These are phyloP conservation scores for Ogataea pini DNA, from an alignment of 805 yeast species.

Conservation along the genomic window DNA sequence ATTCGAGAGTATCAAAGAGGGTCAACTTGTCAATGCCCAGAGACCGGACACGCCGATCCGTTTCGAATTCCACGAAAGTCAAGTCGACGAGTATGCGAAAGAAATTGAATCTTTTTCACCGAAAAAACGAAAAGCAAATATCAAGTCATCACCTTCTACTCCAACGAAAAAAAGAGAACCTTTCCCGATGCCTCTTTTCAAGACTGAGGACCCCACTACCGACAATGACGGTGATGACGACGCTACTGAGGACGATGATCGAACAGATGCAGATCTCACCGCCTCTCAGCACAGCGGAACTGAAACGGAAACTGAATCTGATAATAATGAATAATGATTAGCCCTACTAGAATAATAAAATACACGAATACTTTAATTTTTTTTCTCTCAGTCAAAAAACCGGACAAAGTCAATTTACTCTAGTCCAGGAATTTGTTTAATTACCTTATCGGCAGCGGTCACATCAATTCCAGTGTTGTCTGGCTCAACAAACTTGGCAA, in stretches of 20 bases:
- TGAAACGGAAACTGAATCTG: slow-evolving; percentile 7
- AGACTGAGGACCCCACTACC: slow-evolving; percentile 5
- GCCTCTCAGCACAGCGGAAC: slow-evolving; percentile 7
- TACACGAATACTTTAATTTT: background rate
- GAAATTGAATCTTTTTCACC: slow-evolving; percentile 24
- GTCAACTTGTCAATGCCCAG: slow-evolving; percentile 14
- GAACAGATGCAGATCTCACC: slow-evolving; percentile 1
- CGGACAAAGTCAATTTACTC: slow-evolving; percentile 12
- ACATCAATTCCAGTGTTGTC: slow-evolving; percentile 72
- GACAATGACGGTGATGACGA: slow-evolving; percentile 1
- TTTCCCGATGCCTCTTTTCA: background rate
- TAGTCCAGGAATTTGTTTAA: slow-evolving; percentile 32
- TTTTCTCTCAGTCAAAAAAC: background rate
- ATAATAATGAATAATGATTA: background rate
- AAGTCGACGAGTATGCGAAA: slow-evolving; percentile 11
- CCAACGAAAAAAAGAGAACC: slow-evolving; percentile 2
- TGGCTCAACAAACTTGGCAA: slow-evolving; percentile 71
- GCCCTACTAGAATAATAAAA: too few relatives aligned
- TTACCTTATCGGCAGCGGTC: slow-evolving; percentile 48
- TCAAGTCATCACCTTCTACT: background rate
- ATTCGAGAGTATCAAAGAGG: slow-evolving; percentile 17
- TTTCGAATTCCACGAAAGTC: slow-evolving; percentile 20
- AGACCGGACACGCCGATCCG: slow-evolving; percentile 21
- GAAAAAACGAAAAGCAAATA: slow-evolving; percentile 15
- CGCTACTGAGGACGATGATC: background rate